These are phyloP conservation scores for Phytophthora constricta DNA, from an alignment of 352 stramenopile species.

Conservation along the genomic window DNA sequence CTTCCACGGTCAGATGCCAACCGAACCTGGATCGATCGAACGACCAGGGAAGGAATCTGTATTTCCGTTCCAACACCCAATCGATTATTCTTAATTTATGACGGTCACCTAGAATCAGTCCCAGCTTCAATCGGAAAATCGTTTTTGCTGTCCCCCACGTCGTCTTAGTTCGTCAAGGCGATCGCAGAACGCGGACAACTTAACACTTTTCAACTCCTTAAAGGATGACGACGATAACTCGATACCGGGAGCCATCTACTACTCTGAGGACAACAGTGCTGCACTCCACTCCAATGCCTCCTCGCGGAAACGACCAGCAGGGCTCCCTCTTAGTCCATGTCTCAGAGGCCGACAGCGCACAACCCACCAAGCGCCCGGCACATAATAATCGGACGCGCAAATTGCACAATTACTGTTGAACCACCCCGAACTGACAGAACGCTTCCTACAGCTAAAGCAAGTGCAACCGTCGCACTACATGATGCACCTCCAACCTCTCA, in stretches of 20 bases:
- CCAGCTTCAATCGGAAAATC: not conserved
- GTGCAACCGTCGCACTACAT: not conserved
- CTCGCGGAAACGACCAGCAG: no score
- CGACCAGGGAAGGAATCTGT: not conserved
- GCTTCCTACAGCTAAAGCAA: not conserved
- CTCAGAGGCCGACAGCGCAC: not conserved
- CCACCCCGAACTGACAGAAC: not conserved
- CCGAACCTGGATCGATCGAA: not conserved
- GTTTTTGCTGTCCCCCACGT: not conserved
- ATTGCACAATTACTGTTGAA: conserved; percentile 1
- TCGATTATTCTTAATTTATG: not conserved
- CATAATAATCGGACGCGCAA: not conserved
- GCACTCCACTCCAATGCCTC: no score
- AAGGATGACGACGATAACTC: not conserved
- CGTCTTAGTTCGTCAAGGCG: not conserved
- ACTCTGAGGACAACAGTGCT: not conserved
- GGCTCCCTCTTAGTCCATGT: no score
- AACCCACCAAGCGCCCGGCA: not conserved
- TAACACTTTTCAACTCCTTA: not conserved
- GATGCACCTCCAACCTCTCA: not conserved
- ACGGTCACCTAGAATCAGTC: not conserved
- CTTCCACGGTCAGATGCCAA: not conserved
- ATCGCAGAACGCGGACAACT: not conserved
- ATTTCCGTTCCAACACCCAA: not conserved
- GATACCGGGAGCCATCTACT: not conserved